A percentile compares a stretch with the other conserved stretches of the same genome.
Evolutionary conservation across 495 filamentous ascomycete species (phyloP).

Genomic region (Halenospora varia): DNA sequence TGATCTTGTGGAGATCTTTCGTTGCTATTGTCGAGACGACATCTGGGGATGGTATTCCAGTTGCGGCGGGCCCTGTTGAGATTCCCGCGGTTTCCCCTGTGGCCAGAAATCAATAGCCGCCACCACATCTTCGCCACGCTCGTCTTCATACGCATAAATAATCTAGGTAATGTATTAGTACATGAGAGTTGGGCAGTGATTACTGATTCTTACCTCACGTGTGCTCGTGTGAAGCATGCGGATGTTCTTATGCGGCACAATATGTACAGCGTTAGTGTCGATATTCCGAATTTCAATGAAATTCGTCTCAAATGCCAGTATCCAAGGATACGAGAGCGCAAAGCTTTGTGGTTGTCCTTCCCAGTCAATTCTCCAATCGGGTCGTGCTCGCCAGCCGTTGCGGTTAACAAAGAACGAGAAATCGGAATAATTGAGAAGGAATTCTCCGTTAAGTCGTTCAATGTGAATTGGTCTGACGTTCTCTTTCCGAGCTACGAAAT

Average conservation of each 20-base stretch:
- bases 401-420: conserved; percentile 99
- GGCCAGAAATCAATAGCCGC: conserved; percentile 95
- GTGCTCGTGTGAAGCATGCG: conserved; percentile 96
- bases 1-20: not conserved
- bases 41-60: conserved; percentile 11
- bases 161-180: conserved; percentile 56
- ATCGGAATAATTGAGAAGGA: conserved; percentile 96
- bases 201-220: conserved; percentile 69
- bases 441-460: conserved; percentile 92
- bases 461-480: conserved; percentile 96
- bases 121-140: conserved; percentile 88
- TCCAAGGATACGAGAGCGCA: conserved; percentile 90
- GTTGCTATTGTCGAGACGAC: conserved; percentile 18
- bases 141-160: conserved; percentile 95
- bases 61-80: conserved; percentile 4
- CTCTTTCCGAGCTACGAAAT: conserved; percentile 91
- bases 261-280: conserved; percentile 88
- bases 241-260: conserved; percentile 92
- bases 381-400: conserved; percentile 93
- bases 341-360: conserved; percentile 90
- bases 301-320: conserved; percentile 96
- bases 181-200: not conserved
- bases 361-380: conserved; percentile 97
- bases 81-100: conserved; percentile 23
- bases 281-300: conserved; percentile 96